Base-by-base conservation (phyloP, 768 basidiomycete species). In the Favolaschia claudopus region DNA sequence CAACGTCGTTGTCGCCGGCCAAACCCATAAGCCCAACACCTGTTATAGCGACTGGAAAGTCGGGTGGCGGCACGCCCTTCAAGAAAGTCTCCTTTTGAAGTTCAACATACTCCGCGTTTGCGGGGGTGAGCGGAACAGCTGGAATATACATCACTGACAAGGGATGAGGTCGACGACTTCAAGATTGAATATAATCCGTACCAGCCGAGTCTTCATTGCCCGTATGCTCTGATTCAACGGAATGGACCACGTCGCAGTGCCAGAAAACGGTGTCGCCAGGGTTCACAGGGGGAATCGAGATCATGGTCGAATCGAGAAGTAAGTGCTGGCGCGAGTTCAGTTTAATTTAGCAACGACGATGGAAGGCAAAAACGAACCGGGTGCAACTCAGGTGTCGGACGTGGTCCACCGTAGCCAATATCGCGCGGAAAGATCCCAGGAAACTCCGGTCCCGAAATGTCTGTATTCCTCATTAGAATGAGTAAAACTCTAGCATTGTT, bases 141-240 rank as follows among this genome's bases (percentile, higher is more conserved):
- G 88, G 86, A 47, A 92, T 92, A 61, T 93, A 93, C 85, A 92
- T 89, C 42, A 92, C 90, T 84, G 64, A 47, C 6, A 19, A 45
- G n/a, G n/a, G n/a, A n/a, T n/a, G 40, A 14, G 55, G 25, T 65
- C 31, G 68, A 51, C 82, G 72, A 63, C n/a, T n/a, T n/a, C n/a
- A n/a, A n/a, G n/a, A n/a, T n/a, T n/a, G n/a, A n/a, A n/a, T n/a
- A n/a, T n/a, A n/a, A n/a, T n/a, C n/a, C 69, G 60, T 47, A 79
- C 78, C 80, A 36, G 81, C 78, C 1, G 83, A 84, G 66, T 84
- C 81, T 47, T 65, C 69, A 10, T 66, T 60, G 6, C 85, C 85
- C 1, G 68, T 72, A 62, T 86, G 83, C 42, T 80, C 72, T 24
- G 60, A 33, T 47, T 74, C 72, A 10, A 74, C 72, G 4, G 71